Evolutionary conservation across 805 yeast genomes (phyloP), one percentile per base, ranked within the genome.

Genomic region (Diddensiella caesifluorescens): DNA sequence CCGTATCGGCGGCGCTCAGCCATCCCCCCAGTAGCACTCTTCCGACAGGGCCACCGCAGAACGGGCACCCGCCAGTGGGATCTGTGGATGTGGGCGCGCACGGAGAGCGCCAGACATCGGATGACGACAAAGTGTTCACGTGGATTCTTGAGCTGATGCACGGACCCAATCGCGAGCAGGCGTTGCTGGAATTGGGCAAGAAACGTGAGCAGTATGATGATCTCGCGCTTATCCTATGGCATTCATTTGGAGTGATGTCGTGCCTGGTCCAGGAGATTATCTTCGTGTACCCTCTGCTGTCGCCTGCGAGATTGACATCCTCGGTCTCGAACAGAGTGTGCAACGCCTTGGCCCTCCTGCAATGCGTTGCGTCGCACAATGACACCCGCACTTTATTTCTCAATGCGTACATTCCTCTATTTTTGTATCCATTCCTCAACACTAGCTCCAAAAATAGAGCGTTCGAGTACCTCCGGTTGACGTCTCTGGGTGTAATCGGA

Each of bases 231-330:
- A 94, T 90, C 4, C 67, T 90, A 45, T 90, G 98, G 98, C 81
- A 90, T 55, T 85, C 96, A 3, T 89, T 83, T 63, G 98, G 97
- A 22, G 97, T 90, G 9, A 88, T 92, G 94, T 81, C 97, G 2
- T 82, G 88, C 16, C 67, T 90, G 28, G 64, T 90, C 45, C 94
- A 86, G 60, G 98, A 90, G 59, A 88, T 90, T 41, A 80, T 88
- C 28, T 74, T 85, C 2, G 95, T 90, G 4, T 90, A 90, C 61
- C 96, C 98, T 9, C 72, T 81, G 56, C 69, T 90, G 45, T 81
- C 85, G 27, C 97, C 97, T 10, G 95, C 95, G 22, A 79, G 75
- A 32, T 71, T 92, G 45, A 79, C 88, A 3, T 85, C 94, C 12
- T 75, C 86, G n/a, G 80, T 87, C 13, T 83, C 95, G 3, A 90